Conservation (phyloP, 192 early-diverging fungal genomes). For the Coemansia sp. region DNA sequence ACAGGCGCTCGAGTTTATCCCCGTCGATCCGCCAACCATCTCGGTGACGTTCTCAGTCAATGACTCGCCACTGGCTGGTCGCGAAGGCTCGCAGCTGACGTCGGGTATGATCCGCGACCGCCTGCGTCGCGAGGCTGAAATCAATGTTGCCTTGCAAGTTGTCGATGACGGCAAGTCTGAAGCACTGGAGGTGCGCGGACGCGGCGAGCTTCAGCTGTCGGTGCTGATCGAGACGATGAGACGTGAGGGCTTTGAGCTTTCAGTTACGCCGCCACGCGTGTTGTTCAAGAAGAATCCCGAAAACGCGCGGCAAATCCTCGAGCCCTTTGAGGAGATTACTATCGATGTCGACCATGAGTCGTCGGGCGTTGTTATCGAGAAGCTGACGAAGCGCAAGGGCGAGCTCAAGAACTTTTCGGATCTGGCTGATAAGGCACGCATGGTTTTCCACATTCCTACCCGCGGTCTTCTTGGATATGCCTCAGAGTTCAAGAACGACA, state of each 20-base stretch:
- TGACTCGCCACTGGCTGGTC: conserved; percentile 81
- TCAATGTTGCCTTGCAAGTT: conserved; percentile 78
- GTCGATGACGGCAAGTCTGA: conserved; percentile 65
- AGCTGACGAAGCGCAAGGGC: conserved; percentile 79
- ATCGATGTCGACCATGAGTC: conserved; percentile 73
- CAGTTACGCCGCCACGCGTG: conserved; percentile 79
- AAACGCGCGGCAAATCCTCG: conserved; percentile 57
- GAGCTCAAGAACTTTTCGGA: conserved; percentile 74
- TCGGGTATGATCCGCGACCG: conserved; percentile 78
- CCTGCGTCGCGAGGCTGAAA: conserved; percentile 73
- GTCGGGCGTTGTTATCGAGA: conserved; percentile 80
- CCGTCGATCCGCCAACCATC: conserved; percentile 84
- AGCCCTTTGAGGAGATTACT: conserved; percentile 83
- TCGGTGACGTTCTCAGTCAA: conserved; percentile 85
- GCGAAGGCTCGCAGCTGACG: conserved; percentile 73
- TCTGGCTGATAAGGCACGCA: conserved; percentile 68
- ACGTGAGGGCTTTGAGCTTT: conserved; percentile 84
- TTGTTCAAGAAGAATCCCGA: conserved; percentile 67
- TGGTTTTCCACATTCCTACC: conserved; percentile 80
- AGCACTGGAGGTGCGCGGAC: conserved; percentile 80
- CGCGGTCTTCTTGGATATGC: conserved; percentile 80
- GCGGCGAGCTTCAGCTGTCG: conserved; percentile 86
- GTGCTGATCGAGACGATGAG: conserved; percentile 89
- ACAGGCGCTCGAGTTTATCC: conserved; percentile 68
- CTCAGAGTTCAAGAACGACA: conserved; percentile 88